Evolutionary conservation across 23 red algal species (phyloP).

Genomic region (Gracilaria gracilis): DNA sequence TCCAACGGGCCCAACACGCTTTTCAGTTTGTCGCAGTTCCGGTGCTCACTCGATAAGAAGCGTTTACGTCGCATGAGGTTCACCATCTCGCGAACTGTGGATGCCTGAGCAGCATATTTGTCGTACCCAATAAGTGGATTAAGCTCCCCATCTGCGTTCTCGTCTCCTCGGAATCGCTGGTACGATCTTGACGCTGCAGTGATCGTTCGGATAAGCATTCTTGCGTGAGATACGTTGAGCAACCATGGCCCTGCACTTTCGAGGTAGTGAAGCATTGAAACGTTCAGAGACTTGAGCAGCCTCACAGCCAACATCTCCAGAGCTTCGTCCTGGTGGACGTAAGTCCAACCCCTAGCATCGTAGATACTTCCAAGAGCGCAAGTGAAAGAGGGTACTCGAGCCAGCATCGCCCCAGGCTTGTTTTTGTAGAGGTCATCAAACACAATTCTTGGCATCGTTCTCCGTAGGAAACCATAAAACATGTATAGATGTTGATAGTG

Average conservation of each 20-base stretch:
- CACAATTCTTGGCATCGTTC: no score
- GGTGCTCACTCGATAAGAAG: not conserved
- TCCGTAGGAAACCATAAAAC: conserved; percentile 7
- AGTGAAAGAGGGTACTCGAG: not conserved
- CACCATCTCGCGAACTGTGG: not conserved
- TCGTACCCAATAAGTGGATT: not conserved
- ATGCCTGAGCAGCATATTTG: not conserved
- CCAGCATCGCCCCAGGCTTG: not conserved
- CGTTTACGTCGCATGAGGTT: conserved; percentile 17
- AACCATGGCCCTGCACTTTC: conserved; percentile 15
- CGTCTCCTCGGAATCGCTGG: not conserved
- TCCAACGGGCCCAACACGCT: not conserved
- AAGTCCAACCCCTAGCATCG: conserved; percentile 7
- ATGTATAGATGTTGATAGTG: conserved; percentile 17
- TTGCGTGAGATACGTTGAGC: not conserved
- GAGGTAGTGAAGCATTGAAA: not conserved
- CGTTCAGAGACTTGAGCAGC: conserved; percentile 3
- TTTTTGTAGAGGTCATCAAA: not conserved
- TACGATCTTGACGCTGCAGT: conserved; percentile 11
- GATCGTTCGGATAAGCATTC: not conserved
- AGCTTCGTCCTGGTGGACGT: conserved; percentile 6
- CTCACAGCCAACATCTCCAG: conserved; percentile 3
- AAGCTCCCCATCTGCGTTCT: conserved; percentile 4
- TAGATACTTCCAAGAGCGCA: not conserved
- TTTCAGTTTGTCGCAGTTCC: not conserved